Conservation (phyloP, 495 filamentous ascomycete genomes). For the Pyrenula aspistea region DNA sequence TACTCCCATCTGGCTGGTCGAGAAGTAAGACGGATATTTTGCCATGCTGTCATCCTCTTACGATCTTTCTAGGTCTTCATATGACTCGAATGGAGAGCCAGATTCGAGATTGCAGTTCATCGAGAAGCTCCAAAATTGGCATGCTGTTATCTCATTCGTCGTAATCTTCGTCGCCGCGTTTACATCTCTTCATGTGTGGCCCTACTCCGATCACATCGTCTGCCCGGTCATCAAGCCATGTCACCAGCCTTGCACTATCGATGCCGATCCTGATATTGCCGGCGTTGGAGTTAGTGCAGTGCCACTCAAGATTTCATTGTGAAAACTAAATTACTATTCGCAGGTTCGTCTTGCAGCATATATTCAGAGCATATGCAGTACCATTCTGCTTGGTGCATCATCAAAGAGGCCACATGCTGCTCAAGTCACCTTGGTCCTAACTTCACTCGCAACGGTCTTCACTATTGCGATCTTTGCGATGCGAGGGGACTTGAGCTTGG, state of each 20-base stretch:
- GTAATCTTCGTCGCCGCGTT: neutral
- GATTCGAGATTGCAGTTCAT: neutral
- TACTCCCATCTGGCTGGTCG: neutral
- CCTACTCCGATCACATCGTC: neutral
- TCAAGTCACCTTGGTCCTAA: neutral
- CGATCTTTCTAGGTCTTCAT: neutral
- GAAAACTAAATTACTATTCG: neutral
- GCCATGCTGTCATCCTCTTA: neutral
- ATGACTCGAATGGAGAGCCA: neutral
- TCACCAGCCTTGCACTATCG: neutral
- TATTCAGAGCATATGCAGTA: neutral
- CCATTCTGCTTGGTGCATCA: neutral
- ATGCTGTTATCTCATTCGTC: neutral
- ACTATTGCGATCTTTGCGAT: neutral
- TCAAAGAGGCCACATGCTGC: neutral
- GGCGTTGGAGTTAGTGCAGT: neutral
- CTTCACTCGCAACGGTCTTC: neutral
- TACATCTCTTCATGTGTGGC: neutral
- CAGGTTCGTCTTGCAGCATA: neutral
- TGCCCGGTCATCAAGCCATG: neutral
- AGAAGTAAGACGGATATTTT: neutral
- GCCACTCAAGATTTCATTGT: neutral
- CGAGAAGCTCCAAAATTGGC: neutral
- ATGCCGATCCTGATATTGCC: neutral
- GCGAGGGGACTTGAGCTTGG: neutral